Evolutionary conservation across 2,329 filamentous ascomycete genomes (phyloP).

Genomic region (Fusarium haematococcum): DNA sequence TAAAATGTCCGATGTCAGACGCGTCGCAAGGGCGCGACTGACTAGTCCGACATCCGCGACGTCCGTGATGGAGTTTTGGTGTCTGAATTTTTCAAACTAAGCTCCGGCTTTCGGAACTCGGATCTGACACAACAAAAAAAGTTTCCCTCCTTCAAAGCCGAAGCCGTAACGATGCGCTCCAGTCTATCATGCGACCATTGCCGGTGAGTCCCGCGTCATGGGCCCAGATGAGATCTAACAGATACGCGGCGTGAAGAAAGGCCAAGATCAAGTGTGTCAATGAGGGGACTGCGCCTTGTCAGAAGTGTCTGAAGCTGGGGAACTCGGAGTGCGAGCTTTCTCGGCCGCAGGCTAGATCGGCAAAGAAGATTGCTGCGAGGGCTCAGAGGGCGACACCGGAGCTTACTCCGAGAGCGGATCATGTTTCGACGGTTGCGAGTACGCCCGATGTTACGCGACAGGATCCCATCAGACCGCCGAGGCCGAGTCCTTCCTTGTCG

Average conservation of each 20-base stretch:
- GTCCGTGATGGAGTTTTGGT: background rate
- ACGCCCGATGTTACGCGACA: background rate
- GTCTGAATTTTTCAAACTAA: background rate
- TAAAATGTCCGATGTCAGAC: background rate
- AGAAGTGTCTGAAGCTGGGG: constrained; percentile 45
- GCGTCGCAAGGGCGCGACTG: background rate
- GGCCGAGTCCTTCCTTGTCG: background rate
- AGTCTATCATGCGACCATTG: constrained; percentile 52
- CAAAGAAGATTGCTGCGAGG: constrained; percentile 18
- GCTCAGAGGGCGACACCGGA: background rate
- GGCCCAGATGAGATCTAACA: background rate
- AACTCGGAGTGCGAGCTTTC: constrained; percentile 44
- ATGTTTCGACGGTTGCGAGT: background rate
- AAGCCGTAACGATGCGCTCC: constrained; percentile 44
- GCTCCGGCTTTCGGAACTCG: constrained; percentile 11
- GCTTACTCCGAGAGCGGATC: background rate
- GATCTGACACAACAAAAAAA: background rate
- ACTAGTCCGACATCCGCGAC: constrained; percentile 5
- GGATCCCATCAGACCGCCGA: background rate
- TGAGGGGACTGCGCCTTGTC: constrained; percentile 46
- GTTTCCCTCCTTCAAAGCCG: constrained; percentile 16
- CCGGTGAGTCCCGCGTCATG: constrained; percentile 39
- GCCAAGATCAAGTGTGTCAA: constrained; percentile 53
- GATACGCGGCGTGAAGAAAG: constrained; percentile 32
- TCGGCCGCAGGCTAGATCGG: constrained; percentile 7